Evolutionary conservation across 371 early-diverging fungal genomes (phyloP).

Genomic region (Lichtheimia ornata): DNA sequence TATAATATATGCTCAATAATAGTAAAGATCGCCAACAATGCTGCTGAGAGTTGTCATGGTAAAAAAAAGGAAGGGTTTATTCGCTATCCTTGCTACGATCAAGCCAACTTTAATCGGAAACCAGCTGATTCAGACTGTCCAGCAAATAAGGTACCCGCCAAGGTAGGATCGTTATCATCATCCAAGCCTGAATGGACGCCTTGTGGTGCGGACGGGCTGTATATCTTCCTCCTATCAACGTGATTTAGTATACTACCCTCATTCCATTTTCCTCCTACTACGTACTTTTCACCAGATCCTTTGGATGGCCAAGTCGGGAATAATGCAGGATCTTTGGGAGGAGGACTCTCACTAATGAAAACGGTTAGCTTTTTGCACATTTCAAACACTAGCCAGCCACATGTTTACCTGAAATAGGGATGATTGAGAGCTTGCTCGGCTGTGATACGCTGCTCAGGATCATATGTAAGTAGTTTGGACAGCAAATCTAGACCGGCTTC

Average conservation of each 20-base stretch:
- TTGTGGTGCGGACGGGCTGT: slow-evolving; percentile 68
- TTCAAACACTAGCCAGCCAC: not conserved
- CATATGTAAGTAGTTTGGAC: slow-evolving; percentile 78
- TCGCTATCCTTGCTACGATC: not conserved
- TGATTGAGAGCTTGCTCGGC: slow-evolving; percentile 84
- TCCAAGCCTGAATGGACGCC: slow-evolving; percentile 60
- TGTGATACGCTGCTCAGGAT: slow-evolving; percentile 86
- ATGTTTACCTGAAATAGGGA: slow-evolving; percentile 77
- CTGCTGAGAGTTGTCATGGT: too few species aligned
- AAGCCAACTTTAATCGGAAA: slow-evolving; percentile 53
- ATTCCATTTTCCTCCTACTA: not conserved
- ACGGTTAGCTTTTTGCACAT: not conserved
- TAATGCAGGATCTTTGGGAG: slow-evolving; percentile 89
- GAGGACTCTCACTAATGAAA: slow-evolving; percentile 71
- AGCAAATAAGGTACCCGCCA: slow-evolving; percentile 55
- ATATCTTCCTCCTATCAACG: slow-evolving; percentile 37
- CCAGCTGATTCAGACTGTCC: slow-evolving; percentile 59
- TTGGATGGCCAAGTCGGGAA: slow-evolving; percentile 96
- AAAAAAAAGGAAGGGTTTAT: too few species aligned
- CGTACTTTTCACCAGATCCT: slow-evolving; percentile 70
- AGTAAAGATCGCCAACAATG: too few species aligned
- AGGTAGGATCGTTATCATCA: slow-evolving; percentile 33
- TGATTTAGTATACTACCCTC: not conserved
- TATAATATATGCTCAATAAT: too few species aligned
- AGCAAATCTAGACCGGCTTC: slow-evolving; percentile 84